Evolutionary conservation across 164 flowering plant species (phyloP), one percentile per base, ranked within the genome.

Genomic region (Dillenia turbinata): DNA sequence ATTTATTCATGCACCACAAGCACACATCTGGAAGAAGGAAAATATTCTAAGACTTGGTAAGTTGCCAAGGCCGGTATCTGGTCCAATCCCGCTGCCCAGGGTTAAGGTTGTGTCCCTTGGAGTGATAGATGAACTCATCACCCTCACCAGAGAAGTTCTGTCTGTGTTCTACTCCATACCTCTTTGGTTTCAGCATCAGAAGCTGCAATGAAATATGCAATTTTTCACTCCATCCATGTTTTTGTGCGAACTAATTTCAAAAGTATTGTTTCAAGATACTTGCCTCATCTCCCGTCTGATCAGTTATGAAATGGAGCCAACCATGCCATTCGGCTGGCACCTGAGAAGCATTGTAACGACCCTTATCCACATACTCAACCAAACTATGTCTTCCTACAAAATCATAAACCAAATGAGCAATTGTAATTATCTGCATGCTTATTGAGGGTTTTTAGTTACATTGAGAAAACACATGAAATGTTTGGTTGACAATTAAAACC

Each of bases 301-400:
- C 99, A 48, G 99, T 94, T 44, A 94, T 77, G 75, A 49, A 75
- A 69, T 94, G 99, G 17, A 94, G 93, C 99, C 99, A 94, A 19
- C 99, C 99, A 71, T 94, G 99, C 99, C 99, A 94, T 71, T 94
- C 97, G 17, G 99, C 60, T 69, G 99, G 99, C 52, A 94, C 96
- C 72, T 94, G 99, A 59, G 99, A 94, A 56, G 97, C 97, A 78
- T 94, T 91, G 65, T 94, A 94, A 45, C 99, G 87, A 49, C 66
- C 69, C 77, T 88, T 89, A 33, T 84, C 79, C 40, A 88, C 99
- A 75, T 94, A 94, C 67, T 91, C 97, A 60, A 94, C 96, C 99
- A 97, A 94, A 76, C 99, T 80, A 76, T 94, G 97, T 65, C 99
- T 83, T 61, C 99, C 99, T 94, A 73, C 66, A 74, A 45, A 59